Evolutionary conservation across 2,329 filamentous ascomycete species (phyloP).

Genomic region (Anthostomella pinea): DNA sequence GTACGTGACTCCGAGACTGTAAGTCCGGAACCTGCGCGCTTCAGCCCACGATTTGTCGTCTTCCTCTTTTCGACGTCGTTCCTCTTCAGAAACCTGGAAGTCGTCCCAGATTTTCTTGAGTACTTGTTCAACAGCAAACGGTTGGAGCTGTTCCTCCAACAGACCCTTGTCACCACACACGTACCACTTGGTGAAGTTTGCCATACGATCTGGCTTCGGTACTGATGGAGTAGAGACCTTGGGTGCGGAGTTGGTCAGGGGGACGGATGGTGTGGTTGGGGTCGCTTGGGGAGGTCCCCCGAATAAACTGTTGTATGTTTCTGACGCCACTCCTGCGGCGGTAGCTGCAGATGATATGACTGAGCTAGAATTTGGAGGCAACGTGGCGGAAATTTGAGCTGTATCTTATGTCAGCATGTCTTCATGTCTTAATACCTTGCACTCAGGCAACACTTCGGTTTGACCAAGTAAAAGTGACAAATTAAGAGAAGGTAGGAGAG

Average conservation of each 20-base stretch:
- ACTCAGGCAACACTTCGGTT: no score
- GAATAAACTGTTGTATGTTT: no score
- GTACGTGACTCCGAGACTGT: slow-evolving; percentile 51
- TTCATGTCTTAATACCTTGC: no score
- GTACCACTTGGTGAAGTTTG: slow-evolving; percentile 52
- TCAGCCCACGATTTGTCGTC: slow-evolving; percentile 45
- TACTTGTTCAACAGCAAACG: slow-evolving; percentile 44
- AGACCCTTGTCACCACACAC: slow-evolving; percentile 53
- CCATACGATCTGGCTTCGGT: slow-evolving; percentile 40
- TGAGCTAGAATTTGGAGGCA: no score
- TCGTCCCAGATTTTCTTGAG: slow-evolving; percentile 41
- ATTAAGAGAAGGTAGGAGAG: no score
- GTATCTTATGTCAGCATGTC: no score
- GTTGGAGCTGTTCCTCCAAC: slow-evolving; percentile 46
- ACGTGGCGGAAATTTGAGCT: no score
- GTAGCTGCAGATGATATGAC: no score
- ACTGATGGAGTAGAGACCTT: slow-evolving; percentile 11
- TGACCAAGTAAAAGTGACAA: no score
- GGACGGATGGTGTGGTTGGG: not conserved
- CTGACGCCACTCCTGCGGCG: no score
- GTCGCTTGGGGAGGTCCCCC: not conserved
- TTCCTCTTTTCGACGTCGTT: slow-evolving; percentile 44
- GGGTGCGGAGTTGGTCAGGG: slow-evolving; percentile 2
- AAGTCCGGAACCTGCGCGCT: slow-evolving; percentile 46
- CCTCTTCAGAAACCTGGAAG: slow-evolving; percentile 40